Evolutionary conservation across 2,329 filamentous ascomycete genomes (phyloP), one percentile per base, ranked within the genome.

Genomic region (Fusarium nanum): DNA sequence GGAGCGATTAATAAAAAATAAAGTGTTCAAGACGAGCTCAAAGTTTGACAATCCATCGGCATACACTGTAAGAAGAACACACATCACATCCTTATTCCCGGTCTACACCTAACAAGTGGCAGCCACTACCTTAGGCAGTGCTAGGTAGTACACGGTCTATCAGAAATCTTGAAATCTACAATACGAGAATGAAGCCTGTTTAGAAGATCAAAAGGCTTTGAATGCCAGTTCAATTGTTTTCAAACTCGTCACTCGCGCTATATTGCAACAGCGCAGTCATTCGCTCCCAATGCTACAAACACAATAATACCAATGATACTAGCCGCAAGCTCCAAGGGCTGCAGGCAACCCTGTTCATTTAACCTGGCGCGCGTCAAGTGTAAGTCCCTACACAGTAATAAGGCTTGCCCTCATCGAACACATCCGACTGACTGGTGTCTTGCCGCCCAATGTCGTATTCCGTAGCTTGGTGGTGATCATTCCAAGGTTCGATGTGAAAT

Each of bases 191-290:
- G n/a, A 8, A 47, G 5, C 55, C 22, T 7, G 18, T 2, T 25
- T 45, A 30, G 42, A 44, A 45, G 37, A 56, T 56, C 54, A 60
- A 40, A 67, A 41, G 44, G 54, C 49, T 57, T 59, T 70, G 13
- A 30, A 58, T 47, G 65, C 60, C 65, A 63, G 42, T 67, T 71
- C 53, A 67, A 70, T 70, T 67, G 46, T 44, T 71, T 61, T 32
- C 52, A 27, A 50, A 68, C 63, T 53, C 55, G 60, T 66, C 70
- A 69, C 68, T 72, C 68, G 65, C 60, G 71, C 68, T 54, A 55
- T 62, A 46, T 30, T 60, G 53, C 53, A 42, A 48, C 40, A 44
- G 41, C 34, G 44, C 44, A 16, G 60, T 32, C 48, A 34, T 47
- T 53, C 59, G 45, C 56, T 58, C 45, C 48, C 22, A 34, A 70